phyloP scores from a whole-genome alignment of 176 grass and related monocot species.

The Musa troglodytarum region DNA sequence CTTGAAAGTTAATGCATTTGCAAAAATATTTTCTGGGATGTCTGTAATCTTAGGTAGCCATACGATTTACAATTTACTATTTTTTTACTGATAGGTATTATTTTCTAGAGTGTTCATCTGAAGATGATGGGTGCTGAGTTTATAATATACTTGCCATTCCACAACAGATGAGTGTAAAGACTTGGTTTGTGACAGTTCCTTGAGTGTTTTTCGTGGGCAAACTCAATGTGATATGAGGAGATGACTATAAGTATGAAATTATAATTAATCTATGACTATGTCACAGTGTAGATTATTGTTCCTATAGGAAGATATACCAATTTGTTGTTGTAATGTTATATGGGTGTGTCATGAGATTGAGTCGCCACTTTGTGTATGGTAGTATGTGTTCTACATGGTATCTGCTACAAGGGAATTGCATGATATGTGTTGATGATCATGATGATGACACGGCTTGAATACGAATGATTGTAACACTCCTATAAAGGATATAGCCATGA shows the following conservation, averaged over 20 bases:
- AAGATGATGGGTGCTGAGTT: background rate
- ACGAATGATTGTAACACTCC: background rate
- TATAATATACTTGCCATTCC: background rate
- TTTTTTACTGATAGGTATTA: background rate
- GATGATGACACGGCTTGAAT: background rate
- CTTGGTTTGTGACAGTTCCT: background rate
- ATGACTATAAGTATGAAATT: background rate
- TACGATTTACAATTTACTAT: background rate
- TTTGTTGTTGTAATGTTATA: no score
- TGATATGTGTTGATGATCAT: background rate
- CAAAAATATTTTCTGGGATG: background rate
- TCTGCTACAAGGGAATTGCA: background rate
- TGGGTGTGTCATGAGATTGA: no score
- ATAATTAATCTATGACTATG: no score
- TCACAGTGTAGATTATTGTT: no score
- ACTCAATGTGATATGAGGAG: background rate
- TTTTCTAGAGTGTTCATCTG: background rate
- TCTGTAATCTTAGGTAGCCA: background rate
- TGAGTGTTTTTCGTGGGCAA: background rate
- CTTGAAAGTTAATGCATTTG: no score
- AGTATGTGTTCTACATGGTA: no score
- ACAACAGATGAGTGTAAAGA: background rate
- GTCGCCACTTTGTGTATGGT: no score
- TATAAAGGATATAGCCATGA: background rate
- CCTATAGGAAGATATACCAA: no score